Evolutionary conservation across 1,139 yeast genomes (phyloP).

Genomic region (Wickerhamiella pararugosa): DNA sequence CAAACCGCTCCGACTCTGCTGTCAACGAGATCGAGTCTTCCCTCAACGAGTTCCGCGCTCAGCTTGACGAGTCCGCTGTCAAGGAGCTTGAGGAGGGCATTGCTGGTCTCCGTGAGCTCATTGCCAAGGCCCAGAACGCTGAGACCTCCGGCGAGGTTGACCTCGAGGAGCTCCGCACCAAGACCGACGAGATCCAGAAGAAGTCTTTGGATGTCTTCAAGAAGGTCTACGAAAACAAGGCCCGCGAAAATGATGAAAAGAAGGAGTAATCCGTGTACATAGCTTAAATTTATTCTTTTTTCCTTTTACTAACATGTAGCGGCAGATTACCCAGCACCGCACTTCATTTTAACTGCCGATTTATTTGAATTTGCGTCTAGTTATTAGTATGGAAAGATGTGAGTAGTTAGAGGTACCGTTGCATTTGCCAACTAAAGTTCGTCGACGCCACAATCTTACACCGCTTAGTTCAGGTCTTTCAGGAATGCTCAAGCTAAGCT

Average conservation of each 20-base stretch:
- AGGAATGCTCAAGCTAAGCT: slow-evolving; percentile 36
- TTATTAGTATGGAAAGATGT: no score
- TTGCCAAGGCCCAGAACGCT: slow-evolving; percentile 90
- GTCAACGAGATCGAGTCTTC: slow-evolving; percentile 94
- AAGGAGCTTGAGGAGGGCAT: slow-evolving; percentile 73
- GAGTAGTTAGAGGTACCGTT: no score
- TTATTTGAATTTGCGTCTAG: no score
- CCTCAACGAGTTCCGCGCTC: slow-evolving; percentile 85
- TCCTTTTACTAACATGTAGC: no score
- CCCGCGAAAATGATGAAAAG: slow-evolving; percentile 16
- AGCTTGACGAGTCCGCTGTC: slow-evolving; percentile 74
- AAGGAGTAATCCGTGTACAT: slow-evolving; percentile 8
- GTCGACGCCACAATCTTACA: no score
- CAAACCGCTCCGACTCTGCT: slow-evolving; percentile 95
- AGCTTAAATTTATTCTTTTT: no score
- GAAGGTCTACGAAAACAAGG: slow-evolving; percentile 78
- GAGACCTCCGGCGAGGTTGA: slow-evolving; percentile 43
- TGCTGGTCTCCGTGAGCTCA: slow-evolving; percentile 68
- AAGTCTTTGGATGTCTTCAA: slow-evolving; percentile 88
- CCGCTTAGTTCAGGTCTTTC: not conserved
- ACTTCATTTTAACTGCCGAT: no score
- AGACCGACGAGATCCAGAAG: slow-evolving; percentile 89
- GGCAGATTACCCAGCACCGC: no score
- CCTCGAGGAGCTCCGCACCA: slow-evolving; percentile 70
- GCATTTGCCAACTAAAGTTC: no score